Conservation (phyloP, 805 yeast genomes). For the Barnettozyma sucrosica region DNA sequence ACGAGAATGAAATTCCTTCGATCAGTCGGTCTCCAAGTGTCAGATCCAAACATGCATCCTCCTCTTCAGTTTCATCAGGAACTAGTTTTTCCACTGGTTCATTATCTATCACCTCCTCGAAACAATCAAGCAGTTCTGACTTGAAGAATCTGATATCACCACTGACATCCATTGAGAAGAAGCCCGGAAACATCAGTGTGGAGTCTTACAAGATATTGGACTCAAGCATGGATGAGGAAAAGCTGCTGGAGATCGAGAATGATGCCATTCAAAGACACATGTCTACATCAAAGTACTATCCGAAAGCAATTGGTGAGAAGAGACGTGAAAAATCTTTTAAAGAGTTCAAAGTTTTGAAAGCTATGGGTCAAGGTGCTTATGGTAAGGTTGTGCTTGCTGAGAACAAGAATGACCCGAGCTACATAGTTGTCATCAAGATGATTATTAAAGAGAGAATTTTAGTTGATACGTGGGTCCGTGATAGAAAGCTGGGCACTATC, state of each 20-base stretch:
- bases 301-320: constrained; percentile 52
- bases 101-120: constrained; percentile 3
- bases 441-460: constrained; percentile 88
- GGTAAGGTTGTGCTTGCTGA: constrained; percentile 85
- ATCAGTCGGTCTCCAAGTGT: constrained; percentile 24
- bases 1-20: constrained; percentile 31
- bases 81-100: constrained; percentile 10
- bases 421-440: constrained; percentile 76
- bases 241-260: constrained; percentile 40
- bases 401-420: constrained; percentile 54
- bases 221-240: constrained; percentile 29
- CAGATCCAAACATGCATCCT: constrained; percentile 18
- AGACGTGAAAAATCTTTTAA: constrained; percentile 66
- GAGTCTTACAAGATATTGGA: constrained; percentile 17
- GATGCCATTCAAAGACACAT: constrained; percentile 35
- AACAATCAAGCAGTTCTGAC: constrained; percentile 7
- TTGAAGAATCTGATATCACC: neutral
- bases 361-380: constrained; percentile 95
- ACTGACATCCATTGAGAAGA: constrained; percentile 3
- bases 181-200: constrained; percentile 6
- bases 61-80: constrained; percentile 15
- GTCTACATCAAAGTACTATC: constrained; percentile 30
- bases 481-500: constrained; percentile 82
- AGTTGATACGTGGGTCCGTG: constrained; percentile 97
- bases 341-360: constrained; percentile 66